Evolutionary conservation across 2,329 filamentous ascomycete genomes (phyloP), one percentile per base, ranked within the genome.

Genomic region (Pseudocercospora vitis): DNA sequence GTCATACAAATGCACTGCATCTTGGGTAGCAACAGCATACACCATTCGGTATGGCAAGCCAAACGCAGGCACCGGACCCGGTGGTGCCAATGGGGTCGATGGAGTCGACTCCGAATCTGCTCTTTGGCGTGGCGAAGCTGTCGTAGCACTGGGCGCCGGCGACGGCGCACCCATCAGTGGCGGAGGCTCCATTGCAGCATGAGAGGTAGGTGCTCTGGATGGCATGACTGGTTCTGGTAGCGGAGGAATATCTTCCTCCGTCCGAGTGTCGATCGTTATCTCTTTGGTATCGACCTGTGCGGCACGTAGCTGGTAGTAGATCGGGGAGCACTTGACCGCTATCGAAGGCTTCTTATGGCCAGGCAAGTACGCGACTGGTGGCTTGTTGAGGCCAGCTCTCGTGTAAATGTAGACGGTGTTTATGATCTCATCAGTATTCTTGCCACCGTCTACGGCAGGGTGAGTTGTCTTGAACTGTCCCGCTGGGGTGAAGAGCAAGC

Each of bases 361-460:
- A 0, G 94, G 94, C 5, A 99, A 80, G 72, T 97, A 94, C 5
- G 92, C 91, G 53, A 97, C 88, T 2, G 94, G 94, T 1, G 94
- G 91, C 70, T 95, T 96, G 74, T 96, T 97, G 67, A 99, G 90
- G 19, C 94, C 94, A 24, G 91, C 94, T 64, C 94, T 81, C 0
- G 92, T 96, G 72, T 99, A 99, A 50, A 99, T 94, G 73, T 99
- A 99, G 18, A 99, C 95, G 0, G 94, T 99, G 68, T 99, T 99
- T 64, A 88, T 91, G 48, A 96, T 81, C 62, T 99, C 92, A 63
- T 94, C 92, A 0, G 81, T 81, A 0, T 84, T 80, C 70, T 91
- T 95, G n/a, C 78, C 74, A 58, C 91, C 88, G 45, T 82, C 81
- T 18, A 85, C 76, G 44, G 84, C 82, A 18, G 78, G 75, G 61